Base-by-base conservation (phyloP, 106 monocot species). In the Vanilla planifolia region DNA sequence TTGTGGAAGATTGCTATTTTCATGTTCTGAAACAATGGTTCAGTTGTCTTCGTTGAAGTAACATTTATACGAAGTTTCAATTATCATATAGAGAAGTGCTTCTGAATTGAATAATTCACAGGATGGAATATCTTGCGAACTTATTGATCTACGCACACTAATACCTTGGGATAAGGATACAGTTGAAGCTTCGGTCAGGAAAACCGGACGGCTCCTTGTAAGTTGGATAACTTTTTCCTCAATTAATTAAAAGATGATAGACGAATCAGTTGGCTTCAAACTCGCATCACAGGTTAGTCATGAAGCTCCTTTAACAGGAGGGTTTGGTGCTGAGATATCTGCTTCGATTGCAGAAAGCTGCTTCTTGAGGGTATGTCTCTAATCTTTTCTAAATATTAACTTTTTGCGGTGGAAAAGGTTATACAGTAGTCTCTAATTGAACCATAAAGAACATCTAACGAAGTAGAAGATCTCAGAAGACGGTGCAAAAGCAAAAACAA, bases 101-200 rank as follows among this genome's bases (percentile, higher is more conserved):
- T 34, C 7, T 51, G 10, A 59, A 22, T 8, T 39, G 37, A 41
- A 28, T 39, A 29, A 48, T 66, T 67, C 74, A 33, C 81, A 96
- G 91, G 90, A 87, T 15, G 96, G 90, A 30, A 82, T 96, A 50
- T 96, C 96, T 21, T 96, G 96, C 21, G 96, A 96, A 67, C 86
- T 96, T 10, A 88, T 96, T 16, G 96, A 96, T 67, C 50, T 96
- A 29, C 71, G 76, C 62, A 96, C 96, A 42, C 60, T 96, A 61
- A 67, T 96, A 59, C 96, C 96, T 2, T 96, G 96, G 96, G 96
- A 96, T 48, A 91, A 75, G 72, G 91, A 96, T 43, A 82, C 77
- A 47, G 77, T 96, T 14, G 96, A 96, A 74, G 78, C 91, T 23
- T 96, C 96, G 14, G 91, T 96, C 16, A 84, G 63, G 17, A 96